Evolutionary conservation across 2,329 filamentous ascomycete species (phyloP).

Genomic region (Fusarium continuum): DNA sequence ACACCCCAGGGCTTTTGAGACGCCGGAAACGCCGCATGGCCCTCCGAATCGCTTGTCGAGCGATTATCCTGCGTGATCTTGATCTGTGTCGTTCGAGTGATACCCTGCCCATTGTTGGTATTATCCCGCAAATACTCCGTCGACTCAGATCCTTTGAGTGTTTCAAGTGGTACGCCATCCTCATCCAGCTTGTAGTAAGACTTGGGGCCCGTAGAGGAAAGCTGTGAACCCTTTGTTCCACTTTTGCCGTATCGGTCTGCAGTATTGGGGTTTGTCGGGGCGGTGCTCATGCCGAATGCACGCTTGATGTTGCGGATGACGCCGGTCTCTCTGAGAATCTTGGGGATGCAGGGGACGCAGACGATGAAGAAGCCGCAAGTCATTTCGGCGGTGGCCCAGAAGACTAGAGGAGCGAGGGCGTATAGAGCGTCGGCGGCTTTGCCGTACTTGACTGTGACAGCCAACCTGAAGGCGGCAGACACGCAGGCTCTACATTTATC

Average conservation of each 20-base stretch:
- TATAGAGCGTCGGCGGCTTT: not conserved
- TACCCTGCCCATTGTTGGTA: not conserved
- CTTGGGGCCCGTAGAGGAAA: not conserved
- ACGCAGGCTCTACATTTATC: not conserved
- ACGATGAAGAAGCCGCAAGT: conserved; percentile 17
- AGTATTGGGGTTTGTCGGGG: not conserved
- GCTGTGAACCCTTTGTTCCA: not conserved
- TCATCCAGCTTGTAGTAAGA: conserved; percentile 5
- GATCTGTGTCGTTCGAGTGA: conserved; percentile 1
- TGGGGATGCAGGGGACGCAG: conserved; percentile 4
- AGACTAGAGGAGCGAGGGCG: not conserved
- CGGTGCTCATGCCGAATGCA: conserved; percentile 25
- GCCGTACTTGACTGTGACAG: conserved; percentile 3
- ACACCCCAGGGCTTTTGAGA: not conserved
- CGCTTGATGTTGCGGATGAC: conserved; percentile 33
- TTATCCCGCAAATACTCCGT: not conserved
- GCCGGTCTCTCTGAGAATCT: conserved; percentile 23
- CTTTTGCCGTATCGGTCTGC: not conserved
- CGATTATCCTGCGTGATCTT: not conserved
- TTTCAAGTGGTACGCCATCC: not conserved
- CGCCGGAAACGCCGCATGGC: not conserved
- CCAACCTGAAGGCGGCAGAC: not conserved
- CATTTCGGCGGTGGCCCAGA: conserved; percentile 14
- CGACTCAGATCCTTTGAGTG: not conserved
- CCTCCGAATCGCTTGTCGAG: not conserved